Evolutionary conservation across 148 eudicot genomes (phyloP).

Genomic region (Arctostaphylos glauca): DNA sequence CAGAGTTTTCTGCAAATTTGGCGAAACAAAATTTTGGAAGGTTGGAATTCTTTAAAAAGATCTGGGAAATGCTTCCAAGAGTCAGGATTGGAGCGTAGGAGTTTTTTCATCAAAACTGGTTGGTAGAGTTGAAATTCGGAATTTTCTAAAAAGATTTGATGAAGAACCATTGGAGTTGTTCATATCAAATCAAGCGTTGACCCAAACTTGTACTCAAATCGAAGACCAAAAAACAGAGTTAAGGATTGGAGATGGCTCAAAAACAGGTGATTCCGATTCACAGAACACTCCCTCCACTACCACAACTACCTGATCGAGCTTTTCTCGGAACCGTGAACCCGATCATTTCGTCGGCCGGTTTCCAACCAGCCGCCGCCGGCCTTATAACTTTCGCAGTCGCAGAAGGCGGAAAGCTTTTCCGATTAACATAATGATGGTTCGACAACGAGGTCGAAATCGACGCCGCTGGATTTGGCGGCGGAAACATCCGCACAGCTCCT

Average conservation of each 20-base stretch:
- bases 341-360: conserved; percentile 83
- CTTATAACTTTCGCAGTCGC: conserved; percentile 42
- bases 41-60: too few relatives aligned
- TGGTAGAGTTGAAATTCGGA: too few relatives aligned
- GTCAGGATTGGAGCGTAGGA: too few relatives aligned
- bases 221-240: too few relatives aligned
- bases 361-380: conserved; percentile 64
- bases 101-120: too few relatives aligned
- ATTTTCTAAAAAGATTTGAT: background rate
- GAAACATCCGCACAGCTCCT: conserved; percentile 30
- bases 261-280: too few relatives aligned
- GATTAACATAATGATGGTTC: conserved; percentile 32
- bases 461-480: conserved; percentile 40
- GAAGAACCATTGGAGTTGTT: conserved; percentile 47
- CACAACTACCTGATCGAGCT: conserved; percentile 73
- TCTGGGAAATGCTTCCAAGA: too few relatives aligned
- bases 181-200: conserved; percentile 21
- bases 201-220: too few relatives aligned
- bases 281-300: too few relatives aligned
- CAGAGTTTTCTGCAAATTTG: conserved; percentile 10
- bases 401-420: conserved; percentile 66
- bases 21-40: conserved; percentile 14
- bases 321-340: conserved; percentile 78
- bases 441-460: conserved; percentile 6
- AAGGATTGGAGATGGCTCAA: background rate